These are phyloP conservation scores for Datura wrightii DNA, from an alignment of 257 asterid species.

Conservation along the genomic window DNA sequence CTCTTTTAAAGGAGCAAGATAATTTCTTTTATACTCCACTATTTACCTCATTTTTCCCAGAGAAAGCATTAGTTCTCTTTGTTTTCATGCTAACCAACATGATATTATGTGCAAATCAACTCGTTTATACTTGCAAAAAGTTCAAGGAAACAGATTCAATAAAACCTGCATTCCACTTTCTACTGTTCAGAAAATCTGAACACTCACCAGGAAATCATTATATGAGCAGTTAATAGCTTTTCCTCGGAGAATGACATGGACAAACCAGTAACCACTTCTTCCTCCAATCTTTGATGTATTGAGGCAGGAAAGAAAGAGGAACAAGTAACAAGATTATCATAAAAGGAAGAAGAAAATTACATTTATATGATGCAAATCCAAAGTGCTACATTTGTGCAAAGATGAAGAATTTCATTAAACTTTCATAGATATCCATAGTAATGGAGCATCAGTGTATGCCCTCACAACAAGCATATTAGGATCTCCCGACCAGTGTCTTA, in stretches of 20 bases:
- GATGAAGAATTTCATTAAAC: not conserved
- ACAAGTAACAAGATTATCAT: not conserved
- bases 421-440: not conserved
- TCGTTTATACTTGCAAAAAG: not conserved
- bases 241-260: not conserved
- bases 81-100: too few species aligned
- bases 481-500: conserved; percentile 12
- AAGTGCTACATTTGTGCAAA: not conserved
- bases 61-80: not conserved
- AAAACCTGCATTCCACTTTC: not conserved
- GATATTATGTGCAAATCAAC: not conserved
- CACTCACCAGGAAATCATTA: not conserved
- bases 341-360: not conserved
- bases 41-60: not conserved
- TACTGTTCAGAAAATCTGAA: not conserved
- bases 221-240: not conserved
- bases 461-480: not conserved
- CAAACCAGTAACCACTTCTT: not conserved
- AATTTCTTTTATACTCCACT: too few species aligned
- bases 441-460: not conserved
- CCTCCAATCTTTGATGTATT: not conserved
- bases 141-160: not conserved
- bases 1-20: too few species aligned
- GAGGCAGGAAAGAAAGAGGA: not conserved
- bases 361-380: not conserved